Evolutionary conservation across 2,329 filamentous ascomycete genomes (phyloP).

Genomic region (Curvularia sp.): DNA sequence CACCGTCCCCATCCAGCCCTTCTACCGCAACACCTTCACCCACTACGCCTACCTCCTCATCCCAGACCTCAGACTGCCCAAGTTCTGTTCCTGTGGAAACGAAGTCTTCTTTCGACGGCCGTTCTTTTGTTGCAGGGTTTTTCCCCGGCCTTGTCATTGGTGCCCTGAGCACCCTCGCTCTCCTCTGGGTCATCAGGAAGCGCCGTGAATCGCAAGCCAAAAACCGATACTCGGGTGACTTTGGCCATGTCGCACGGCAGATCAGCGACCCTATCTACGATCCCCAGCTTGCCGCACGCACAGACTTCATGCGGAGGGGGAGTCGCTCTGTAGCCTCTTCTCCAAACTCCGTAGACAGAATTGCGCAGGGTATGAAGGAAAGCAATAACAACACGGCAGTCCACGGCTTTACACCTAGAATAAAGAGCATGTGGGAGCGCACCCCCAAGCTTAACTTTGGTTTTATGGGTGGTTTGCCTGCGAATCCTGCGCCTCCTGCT

Average conservation of each 20-base stretch:
- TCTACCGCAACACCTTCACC: conserved; percentile 34
- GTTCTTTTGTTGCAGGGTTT: conserved; percentile 50
- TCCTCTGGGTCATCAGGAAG: conserved; percentile 48
- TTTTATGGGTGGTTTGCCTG: conserved; percentile 31
- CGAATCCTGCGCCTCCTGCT: conserved; percentile 32
- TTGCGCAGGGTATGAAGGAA: conserved; percentile 33
- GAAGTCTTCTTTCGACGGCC: conserved; percentile 39
- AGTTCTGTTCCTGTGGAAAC: conserved; percentile 25
- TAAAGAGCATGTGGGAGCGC: conserved; percentile 48
- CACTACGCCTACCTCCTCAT: conserved; percentile 41
- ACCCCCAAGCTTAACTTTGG: conserved; percentile 45
- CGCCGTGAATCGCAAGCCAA: conserved; percentile 41
- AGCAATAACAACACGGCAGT: conserved; percentile 17
- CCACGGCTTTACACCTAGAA: conserved; percentile 41
- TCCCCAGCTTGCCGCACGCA: conserved; percentile 43
- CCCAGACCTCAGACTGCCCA: conserved; percentile 38
- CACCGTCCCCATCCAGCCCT: conserved; percentile 31
- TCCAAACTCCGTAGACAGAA: conserved; percentile 39
- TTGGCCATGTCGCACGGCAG: conserved; percentile 47
- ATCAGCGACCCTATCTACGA: conserved; percentile 53
- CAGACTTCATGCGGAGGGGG: conserved; percentile 48
- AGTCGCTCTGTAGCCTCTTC: conserved; percentile 35
- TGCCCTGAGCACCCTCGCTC: conserved; percentile 39
- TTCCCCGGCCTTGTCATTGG: conserved; percentile 50
- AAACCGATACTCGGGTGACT: conserved; percentile 49